Evolutionary conservation across 441 rosid genomes (phyloP), one percentile per base, ranked within the genome.

Genomic region (Bocquillonia castaneifolia): DNA sequence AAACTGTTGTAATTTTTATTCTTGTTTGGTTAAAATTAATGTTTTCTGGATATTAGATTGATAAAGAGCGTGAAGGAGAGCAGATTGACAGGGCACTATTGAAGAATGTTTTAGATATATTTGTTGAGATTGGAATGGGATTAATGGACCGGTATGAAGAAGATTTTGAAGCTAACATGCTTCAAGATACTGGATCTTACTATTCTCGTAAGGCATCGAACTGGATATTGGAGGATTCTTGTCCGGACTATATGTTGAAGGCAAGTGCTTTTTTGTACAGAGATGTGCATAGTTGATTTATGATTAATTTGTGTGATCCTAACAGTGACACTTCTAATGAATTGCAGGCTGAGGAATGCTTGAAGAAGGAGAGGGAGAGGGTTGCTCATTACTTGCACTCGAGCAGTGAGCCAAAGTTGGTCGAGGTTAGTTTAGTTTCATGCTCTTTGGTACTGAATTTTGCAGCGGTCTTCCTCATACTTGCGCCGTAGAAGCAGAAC

Each of bases 71-170:
- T 0, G 95, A 92, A 48, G 98, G 97, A 31, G 92, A 92, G 78
- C 93, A 86, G 76, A 90, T 95, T 70, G 98, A 95, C 66, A 79
- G 91, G 70, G 84, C 95, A 1, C 64, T 92, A 34, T 48, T 92
- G 83, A 95, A 90, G 86, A 95, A 95, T 55, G 95, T 88, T 12
- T 74, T 90, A 61, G 97, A 81, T 62, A 85, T 95, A 52, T 92
- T 81, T 82, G 96, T 92, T 39, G 99, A 90, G 84, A 86, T 95
- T 70, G 99, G 99, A 72, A 89, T 90, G 93, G 89, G 86, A 44
- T 73, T 70, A 39, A 90, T 87, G 96, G 89, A 83, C 42, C 69
- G 72, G 15, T 95, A 90, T 74, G 86, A 85, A 69, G 76, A 71
- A 51, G 97, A 92, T 79, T 95, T 92, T 80, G 98, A 94, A 76